phyloP scores from a whole-genome alignment of 345 rosid species.

The Carallia brachiata region DNA sequence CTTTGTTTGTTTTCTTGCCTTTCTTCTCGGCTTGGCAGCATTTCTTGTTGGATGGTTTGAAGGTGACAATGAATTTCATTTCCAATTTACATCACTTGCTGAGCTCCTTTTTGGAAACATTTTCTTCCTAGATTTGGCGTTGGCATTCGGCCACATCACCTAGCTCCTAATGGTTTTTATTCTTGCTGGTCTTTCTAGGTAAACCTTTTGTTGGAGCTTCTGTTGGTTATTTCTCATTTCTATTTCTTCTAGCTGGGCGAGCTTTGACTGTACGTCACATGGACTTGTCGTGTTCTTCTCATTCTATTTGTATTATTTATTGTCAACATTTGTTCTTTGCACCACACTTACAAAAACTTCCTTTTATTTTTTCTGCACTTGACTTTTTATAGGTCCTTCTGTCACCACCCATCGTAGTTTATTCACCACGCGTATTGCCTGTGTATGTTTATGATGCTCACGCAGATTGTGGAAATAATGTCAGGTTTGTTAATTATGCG shows the following conservation, averaged over 20 bases:
- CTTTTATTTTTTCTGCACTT: not conserved
- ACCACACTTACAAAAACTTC: not conserved
- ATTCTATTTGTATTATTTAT: not conserved
- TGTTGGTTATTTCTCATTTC: slow-evolving; percentile 92
- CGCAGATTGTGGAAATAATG: slow-evolving; percentile 96
- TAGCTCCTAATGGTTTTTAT: slow-evolving; percentile 12
- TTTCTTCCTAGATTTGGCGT: not conserved
- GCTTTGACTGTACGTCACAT: slow-evolving; percentile 78
- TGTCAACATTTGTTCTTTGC: slow-evolving; percentile 6
- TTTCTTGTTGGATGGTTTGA: slow-evolving; percentile 89
- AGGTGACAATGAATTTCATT: slow-evolving; percentile 41
- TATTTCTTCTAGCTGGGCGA: slow-evolving; percentile 95
- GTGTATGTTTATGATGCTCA: slow-evolving; percentile 98
- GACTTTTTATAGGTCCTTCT: slow-evolving; percentile 75
- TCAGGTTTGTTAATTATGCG: slow-evolving; percentile 52
- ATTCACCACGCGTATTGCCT: slow-evolving; percentile 96
- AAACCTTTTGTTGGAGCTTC: slow-evolving; percentile 99
- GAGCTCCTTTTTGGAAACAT: slow-evolving; percentile 14
- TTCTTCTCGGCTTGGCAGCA: slow-evolving; percentile 96
- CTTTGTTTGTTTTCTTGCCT: slow-evolving; percentile 86
- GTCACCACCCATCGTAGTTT: slow-evolving; percentile 98
- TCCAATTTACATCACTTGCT: slow-evolving; percentile 13
- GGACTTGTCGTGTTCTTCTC: slow-evolving; percentile 4
- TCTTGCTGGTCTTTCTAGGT: slow-evolving; percentile 43
- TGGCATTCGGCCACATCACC: too few species aligned